Evolutionary conservation across 768 basidiomycete genomes (phyloP), one percentile per base, ranked within the genome.

Genomic region (Termitomyces sp.): DNA sequence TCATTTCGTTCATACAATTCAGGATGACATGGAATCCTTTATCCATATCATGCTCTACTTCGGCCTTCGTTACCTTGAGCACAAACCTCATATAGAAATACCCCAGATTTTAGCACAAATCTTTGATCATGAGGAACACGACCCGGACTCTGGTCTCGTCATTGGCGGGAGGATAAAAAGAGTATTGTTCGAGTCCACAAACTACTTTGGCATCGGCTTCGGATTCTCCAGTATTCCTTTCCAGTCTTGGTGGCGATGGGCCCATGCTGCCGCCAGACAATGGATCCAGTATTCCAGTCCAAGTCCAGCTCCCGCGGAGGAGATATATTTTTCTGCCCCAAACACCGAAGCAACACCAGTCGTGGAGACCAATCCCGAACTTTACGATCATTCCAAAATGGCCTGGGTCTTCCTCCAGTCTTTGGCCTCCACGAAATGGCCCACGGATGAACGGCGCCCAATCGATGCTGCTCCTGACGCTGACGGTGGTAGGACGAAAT

Each of bases 1-100:
- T 10, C 16, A 8, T 14, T 67, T 67, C 30, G 26, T 43, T 6
- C 71, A 72, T 22, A 47, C 30, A 0, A 56, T 71, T n/a, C 53
- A 63, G 20, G 71, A 73, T 27, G 71, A 76, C 45, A 48, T 74
- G 8, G 70, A 74, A 55, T 73, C 74, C 0, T 72, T 30, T 64
- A 37, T 59, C 30, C 7, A 67, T 44, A 63, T 68, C 16, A 34
- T 68, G 34, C 37, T 61, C 4, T 68, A 62, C 50, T 40, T 53
- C 24, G 46, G 53, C 8, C 48, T 65, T 13, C 57, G 58, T 16
- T 66, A 62, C 40, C 24, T 59, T 27, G 22, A 45, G 9, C 67
- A 62, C 55, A 59, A 54, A 20, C 6, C 18, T n/a, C 0, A 14
- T 3, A 16, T 2, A 10, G 3, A 4, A 1, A 20, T 46, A 16